Evolutionary conservation across 495 filamentous ascomycete genomes (phyloP), one percentile per base, ranked within the genome.

Genomic region (Hyaloscypha bicolor): DNA sequence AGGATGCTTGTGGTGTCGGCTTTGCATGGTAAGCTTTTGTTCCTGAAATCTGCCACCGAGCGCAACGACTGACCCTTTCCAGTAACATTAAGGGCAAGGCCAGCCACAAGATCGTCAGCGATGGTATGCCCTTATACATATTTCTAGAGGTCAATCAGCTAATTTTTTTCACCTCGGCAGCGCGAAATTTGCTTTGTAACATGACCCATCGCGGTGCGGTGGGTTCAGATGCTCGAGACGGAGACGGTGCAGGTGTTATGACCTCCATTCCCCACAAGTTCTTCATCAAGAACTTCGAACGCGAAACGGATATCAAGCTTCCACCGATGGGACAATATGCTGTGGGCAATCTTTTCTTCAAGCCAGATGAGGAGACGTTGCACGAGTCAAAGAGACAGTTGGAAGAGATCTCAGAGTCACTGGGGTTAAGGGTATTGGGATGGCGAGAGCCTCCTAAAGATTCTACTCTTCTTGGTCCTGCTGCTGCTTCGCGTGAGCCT

Each of bases 131-230:
- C 22, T 51, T 61, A 60, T 51, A 57, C 60, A 56, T 60, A 60
- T 62, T 55, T 32, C 21, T 32, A 4, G 5, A 19, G 22, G 30
- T 25, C 19, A 35, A 55, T 66, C 29, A 32, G 31, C 69, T 69
- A 19, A 62, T 55, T 42, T 73, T 42, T 73, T 63, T 72, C 66
- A 11, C 2, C 52, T 55, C 12, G 21, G 21, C 73, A 96, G 93
- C 95, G 61, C 90, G 92, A 68, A 94, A 93, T 77, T 85, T 99
- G 53, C 88, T 99, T 64, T 99, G 96, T 82, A 99, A 99, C 84
- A 99, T 99, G 95, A 98, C 95, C 85, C 95, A 99, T 82, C 90
- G 95, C 76, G 95, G 95, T 81, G 95, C 95, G 63, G 95, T 99
- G 73, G 95, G 95, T 65, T 98, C 95, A 12, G 95, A 99, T 83